Evolutionary conservation across 2,329 filamentous ascomycete species (phyloP).

Genomic region (Laburnicola sp.): DNA sequence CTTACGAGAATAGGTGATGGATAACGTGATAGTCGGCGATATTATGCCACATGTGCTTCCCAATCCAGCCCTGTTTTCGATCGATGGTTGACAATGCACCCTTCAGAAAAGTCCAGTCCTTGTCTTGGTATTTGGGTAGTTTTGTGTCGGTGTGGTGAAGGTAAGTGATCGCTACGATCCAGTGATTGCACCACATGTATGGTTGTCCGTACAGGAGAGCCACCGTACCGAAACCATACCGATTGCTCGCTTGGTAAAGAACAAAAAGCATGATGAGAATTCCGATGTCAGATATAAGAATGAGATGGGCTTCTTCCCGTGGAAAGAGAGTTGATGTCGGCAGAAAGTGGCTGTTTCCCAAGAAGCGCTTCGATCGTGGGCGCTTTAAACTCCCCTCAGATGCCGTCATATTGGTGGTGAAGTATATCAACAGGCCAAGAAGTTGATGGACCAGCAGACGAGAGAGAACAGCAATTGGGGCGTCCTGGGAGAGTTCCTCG

Average conservation of each 20-base stretch:
- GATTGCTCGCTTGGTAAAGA: constrained; percentile 57
- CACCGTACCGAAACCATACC: constrained; percentile 61
- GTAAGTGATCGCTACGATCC: constrained; percentile 76
- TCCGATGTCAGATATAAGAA: constrained; percentile 64
- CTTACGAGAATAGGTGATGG: constrained; percentile 62
- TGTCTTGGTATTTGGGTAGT: constrained; percentile 62
- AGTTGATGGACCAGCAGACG: constrained; percentile 64
- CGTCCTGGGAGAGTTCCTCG: constrained; percentile 56
- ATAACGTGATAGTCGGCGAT: constrained; percentile 68
- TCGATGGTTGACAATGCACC: constrained; percentile 67
- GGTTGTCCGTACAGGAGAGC: constrained; percentile 64
- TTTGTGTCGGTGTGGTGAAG: constrained; percentile 69
- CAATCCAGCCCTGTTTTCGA: constrained; percentile 66
- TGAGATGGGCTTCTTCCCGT: constrained; percentile 58
- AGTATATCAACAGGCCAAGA: constrained; percentile 64
- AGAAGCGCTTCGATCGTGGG: not conserved
- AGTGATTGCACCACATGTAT: too few species aligned
- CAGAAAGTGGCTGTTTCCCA: constrained; percentile 57
- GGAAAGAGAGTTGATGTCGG: constrained; percentile 65
- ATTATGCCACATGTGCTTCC: constrained; percentile 66
- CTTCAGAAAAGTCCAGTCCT: constrained; percentile 64
- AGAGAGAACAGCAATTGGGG: constrained; percentile 59
- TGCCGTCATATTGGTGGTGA: constrained; percentile 57
- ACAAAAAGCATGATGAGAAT: constrained; percentile 58
- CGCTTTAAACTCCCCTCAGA: constrained; percentile 13